Conservation (phyloP, 495 filamentous ascomycete genomes). For the Tuber melanosporum region DNA sequence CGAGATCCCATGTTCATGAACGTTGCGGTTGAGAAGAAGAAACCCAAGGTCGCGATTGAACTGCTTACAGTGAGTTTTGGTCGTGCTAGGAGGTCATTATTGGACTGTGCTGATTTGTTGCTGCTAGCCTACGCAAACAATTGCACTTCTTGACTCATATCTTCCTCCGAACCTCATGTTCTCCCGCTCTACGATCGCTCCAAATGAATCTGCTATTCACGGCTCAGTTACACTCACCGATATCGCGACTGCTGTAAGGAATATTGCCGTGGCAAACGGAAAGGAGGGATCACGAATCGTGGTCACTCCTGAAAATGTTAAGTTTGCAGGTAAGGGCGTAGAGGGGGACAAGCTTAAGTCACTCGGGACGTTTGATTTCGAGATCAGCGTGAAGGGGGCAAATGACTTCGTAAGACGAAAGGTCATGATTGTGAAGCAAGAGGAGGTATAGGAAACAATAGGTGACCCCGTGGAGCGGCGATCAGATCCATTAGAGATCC, state of each 20-base stretch:
- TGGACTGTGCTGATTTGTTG: slow-evolving; percentile 1
- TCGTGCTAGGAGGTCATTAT: slow-evolving; percentile 5
- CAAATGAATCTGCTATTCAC: slow-evolving; percentile 47
- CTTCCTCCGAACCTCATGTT: slow-evolving; percentile 51
- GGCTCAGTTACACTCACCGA: slow-evolving; percentile 54
- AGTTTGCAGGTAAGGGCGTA: slow-evolving; percentile 45
- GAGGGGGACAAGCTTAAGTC: slow-evolving; percentile 50
- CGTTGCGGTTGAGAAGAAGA: slow-evolving; percentile 30
- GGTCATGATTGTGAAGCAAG: slow-evolving; percentile 45
- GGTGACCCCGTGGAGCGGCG: neutral
- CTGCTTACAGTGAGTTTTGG: slow-evolving; percentile 38
- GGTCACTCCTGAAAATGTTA: slow-evolving; percentile 50
- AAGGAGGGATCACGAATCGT: slow-evolving; percentile 50
- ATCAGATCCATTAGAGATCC: neutral
- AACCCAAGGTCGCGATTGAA: slow-evolving; percentile 25
- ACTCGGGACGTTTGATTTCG: slow-evolving; percentile 52
- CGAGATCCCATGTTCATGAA: slow-evolving; percentile 48
- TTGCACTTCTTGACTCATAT: slow-evolving; percentile 48
- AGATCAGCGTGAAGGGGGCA: slow-evolving; percentile 51
- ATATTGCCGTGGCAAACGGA: slow-evolving; percentile 46
- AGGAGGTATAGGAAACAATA: slow-evolving; percentile 18
- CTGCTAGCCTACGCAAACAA: slow-evolving; percentile 47
- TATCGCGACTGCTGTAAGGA: slow-evolving; percentile 48
- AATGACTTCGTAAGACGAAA: slow-evolving; percentile 45
- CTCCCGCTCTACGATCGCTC: slow-evolving; percentile 49